A percentile compares a stretch with the other conserved stretches of the same genome.
phyloP scores from a whole-genome alignment of 2,329 filamentous ascomycete species.

The Ophiostoma piceae region DNA sequence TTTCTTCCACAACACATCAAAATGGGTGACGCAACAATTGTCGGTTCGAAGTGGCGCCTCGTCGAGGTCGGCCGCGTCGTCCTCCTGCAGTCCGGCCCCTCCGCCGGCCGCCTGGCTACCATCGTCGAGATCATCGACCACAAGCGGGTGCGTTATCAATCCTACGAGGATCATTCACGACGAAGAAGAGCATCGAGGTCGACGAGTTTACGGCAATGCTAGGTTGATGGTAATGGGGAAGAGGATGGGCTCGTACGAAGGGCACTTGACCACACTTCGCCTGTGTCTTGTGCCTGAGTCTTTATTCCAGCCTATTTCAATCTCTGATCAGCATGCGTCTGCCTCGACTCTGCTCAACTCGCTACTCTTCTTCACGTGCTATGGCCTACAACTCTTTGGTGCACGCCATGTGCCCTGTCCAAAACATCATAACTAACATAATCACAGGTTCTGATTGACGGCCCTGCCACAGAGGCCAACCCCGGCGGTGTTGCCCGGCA shows the following conservation, averaged over 20 bases:
- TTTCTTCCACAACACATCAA: constrained; percentile 41
- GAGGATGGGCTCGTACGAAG: neutral
- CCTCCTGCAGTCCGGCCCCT: constrained; percentile 77
- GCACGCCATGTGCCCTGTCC: neutral
- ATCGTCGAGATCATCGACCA: constrained; percentile 99
- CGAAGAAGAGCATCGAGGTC: neutral
- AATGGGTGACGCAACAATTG: constrained; percentile 80
- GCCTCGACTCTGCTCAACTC: neutral
- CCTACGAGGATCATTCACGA: neutral
- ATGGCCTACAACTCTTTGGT: neutral
- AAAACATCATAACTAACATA: constrained; percentile 17
- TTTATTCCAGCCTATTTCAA: neutral
- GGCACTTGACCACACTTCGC: neutral
- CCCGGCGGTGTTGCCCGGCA: constrained; percentile 75
- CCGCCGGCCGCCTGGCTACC: constrained; percentile 78
- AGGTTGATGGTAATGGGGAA: neutral
- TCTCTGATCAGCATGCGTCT: neutral
- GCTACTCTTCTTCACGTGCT: neutral
- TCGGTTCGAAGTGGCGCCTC: constrained; percentile 82
- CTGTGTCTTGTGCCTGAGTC: neutral
- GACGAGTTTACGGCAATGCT: neutral
- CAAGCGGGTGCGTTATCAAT: constrained; percentile 83
- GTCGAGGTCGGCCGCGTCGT: constrained; percentile 98
- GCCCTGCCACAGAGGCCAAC: constrained; percentile 75
- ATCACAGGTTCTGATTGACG: constrained; percentile 85